Evolutionary conservation across 78 protist species (phyloP).

Genomic region (Chrysochromulina parva): DNA sequence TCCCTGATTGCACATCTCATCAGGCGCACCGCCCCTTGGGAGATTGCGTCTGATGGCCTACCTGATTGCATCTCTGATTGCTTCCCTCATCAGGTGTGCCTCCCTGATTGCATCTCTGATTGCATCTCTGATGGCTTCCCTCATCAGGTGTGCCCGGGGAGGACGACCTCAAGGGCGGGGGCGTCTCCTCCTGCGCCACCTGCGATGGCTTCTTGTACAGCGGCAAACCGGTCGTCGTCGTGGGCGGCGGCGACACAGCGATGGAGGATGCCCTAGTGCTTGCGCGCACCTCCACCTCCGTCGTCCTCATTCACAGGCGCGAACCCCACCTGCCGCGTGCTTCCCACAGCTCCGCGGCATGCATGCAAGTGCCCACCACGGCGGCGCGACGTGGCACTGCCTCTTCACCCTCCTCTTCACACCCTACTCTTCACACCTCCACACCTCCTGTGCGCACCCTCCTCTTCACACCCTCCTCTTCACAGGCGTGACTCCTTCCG

Average conservation of each 20-base stretch:
- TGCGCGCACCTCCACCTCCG: conserved; percentile 29
- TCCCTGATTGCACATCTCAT: no score
- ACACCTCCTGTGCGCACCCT: neutral
- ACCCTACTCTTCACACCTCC: neutral
- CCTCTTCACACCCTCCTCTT: neutral
- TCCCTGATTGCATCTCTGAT: no score
- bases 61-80: no score
- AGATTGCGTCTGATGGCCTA: no score
- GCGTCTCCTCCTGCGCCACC: conserved; percentile 50
- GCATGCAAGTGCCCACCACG: no score
- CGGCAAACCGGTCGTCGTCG: conserved; percentile 20
- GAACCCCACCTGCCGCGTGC: neutral
- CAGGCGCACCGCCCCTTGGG: no score
- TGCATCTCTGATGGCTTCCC: no score
- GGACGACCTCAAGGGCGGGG: neutral
- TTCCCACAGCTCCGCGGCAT: no score
- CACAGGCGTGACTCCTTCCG: conserved; percentile 26
- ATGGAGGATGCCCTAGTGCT: conserved; percentile 56
- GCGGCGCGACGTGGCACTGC: no score
- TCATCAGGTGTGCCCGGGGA: neutral
- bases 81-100: no score
- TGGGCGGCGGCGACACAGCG: conserved; percentile 56
- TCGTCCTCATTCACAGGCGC: neutral
- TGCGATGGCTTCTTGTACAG: conserved; percentile 49
- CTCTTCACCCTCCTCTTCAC: neutral